phyloP scores from a whole-genome alignment of 257 asterid genomes.

The Capsicum baccatum region DNA sequence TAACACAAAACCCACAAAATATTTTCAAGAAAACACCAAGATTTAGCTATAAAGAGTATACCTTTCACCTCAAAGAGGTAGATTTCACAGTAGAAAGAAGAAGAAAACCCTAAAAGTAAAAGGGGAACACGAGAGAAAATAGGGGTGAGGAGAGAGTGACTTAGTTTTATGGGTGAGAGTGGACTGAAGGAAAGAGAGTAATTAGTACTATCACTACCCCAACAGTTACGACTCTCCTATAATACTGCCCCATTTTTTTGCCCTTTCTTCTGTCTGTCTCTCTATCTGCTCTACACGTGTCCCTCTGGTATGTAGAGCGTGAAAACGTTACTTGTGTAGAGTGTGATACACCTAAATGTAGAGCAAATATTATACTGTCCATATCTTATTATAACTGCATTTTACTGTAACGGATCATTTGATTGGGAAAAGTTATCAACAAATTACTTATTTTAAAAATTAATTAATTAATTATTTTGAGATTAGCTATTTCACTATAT shows the following conservation, averaged over 20 bases:
- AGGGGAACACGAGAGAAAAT: neutral
- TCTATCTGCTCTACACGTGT: neutral
- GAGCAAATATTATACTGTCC: too few species aligned
- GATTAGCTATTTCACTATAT: too few species aligned
- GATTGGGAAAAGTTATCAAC: too few species aligned
- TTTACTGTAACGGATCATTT: too few species aligned
- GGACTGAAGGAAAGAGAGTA: neutral
- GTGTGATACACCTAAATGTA: neutral
- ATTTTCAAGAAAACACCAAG: neutral
- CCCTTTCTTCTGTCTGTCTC: conserved; percentile 2
- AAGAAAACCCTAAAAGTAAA: neutral
- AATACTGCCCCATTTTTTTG: neutral
- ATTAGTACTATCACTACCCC: neutral
- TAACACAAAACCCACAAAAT: neutral
- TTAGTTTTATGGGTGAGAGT: neutral
- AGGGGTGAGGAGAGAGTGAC: neutral
- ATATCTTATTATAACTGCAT: too few species aligned
- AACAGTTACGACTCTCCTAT: neutral
- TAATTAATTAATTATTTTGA: too few species aligned
- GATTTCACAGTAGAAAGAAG: neutral
- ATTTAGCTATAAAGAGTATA: neutral
- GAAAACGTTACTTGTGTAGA: neutral
- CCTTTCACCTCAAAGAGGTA: neutral
- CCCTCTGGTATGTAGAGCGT: neutral
- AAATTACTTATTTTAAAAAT: too few species aligned